Evolutionary conservation across 192 early-diverging fungal species (phyloP), one percentile per base, ranked within the genome.

Genomic region (Martensiomyces pterosporus): DNA sequence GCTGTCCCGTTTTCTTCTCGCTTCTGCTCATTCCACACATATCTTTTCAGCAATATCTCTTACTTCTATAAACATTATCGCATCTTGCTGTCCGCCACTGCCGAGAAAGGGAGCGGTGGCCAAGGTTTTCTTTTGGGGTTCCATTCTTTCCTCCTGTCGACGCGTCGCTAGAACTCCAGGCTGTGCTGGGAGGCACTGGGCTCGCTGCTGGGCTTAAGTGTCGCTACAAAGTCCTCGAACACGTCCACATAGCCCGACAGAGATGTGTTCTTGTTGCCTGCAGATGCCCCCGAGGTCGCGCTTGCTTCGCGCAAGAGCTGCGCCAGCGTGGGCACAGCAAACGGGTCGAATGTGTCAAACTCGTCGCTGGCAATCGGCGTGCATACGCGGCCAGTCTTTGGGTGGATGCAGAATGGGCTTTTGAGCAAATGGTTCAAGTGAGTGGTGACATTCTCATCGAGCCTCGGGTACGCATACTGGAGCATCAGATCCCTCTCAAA

Each of bases 351-450:
- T 1, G 76, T 50, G 39, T 91, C 87, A 48, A 90, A 92, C 13
- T 61, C 63, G 38, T 81, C 78, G 2, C 82, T 77, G 23, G 76
- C 67, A 49, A 98, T 97, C 2, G 95, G 95, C n/a, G 95, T 88
- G 75, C 93, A 97, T 10, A 98, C 91, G 21, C 85, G 76, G 82
- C 93, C 88, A 9, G 93, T 94, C 61, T 88, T 91, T 16, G 95
- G 95, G 55, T 98, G 95, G 17, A 95, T 85, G 71, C 93, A 98
- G 64, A 98, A 97, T 6, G 95, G 95, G 55, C 85, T 84, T 64
- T 98, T 98, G 21, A 98, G 80, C 79, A 98, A 89, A 77, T 98
- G 95, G 64, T 87, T 90, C 8, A 94, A 80, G 25, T 87, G 82
- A 13, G 82, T 88, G 1, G 90, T 84, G 18, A 98, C 95, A 43